Evolutionary conservation across 495 filamentous ascomycete species (phyloP).

Genomic region (Lasiosphaeria ovina): DNA sequence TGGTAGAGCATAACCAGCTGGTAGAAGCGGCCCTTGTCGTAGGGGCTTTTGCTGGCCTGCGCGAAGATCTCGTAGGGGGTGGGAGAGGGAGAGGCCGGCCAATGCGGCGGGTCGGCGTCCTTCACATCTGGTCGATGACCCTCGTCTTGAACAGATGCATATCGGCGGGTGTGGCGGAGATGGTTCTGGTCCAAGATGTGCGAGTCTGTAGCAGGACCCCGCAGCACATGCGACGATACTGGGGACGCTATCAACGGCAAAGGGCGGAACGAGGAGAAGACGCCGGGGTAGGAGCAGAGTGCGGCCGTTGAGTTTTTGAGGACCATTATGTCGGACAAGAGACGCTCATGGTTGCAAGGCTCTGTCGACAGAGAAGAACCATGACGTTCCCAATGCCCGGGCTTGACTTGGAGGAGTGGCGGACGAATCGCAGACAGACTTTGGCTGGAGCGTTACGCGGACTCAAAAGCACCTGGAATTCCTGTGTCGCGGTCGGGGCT

Average conservation of each 20-base stretch:
- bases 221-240: slow-evolving; percentile 26
- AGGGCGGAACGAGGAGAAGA: slow-evolving; percentile 18
- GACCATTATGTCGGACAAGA: slow-evolving; percentile 23
- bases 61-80: slow-evolving; percentile 91
- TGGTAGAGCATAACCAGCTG: slow-evolving; percentile 95
- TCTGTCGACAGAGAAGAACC: slow-evolving; percentile 16
- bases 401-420: background rate
- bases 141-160: slow-evolving; percentile 23
- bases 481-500: too few relatives aligned
- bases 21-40: slow-evolving; percentile 81
- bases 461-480: too few relatives aligned
- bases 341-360: slow-evolving; percentile 28
- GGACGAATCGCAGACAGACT: too few relatives aligned
- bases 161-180: slow-evolving; percentile 11
- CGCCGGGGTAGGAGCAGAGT: slow-evolving; percentile 26
- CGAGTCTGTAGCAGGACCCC: background rate
- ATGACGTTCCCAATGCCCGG: slow-evolving; percentile 6
- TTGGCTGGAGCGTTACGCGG: too few relatives aligned
- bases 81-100: slow-evolving; percentile 49
- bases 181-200: background rate
- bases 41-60: slow-evolving; percentile 59
- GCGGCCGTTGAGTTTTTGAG: slow-evolving; percentile 33
- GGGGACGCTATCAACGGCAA: slow-evolving; percentile 23
- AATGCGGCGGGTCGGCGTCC: slow-evolving; percentile 30
- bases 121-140: slow-evolving; percentile 17